Conservation (phyloP, 2,329 filamentous ascomycete genomes). For the Aspergillus novofumigatus region DNA sequence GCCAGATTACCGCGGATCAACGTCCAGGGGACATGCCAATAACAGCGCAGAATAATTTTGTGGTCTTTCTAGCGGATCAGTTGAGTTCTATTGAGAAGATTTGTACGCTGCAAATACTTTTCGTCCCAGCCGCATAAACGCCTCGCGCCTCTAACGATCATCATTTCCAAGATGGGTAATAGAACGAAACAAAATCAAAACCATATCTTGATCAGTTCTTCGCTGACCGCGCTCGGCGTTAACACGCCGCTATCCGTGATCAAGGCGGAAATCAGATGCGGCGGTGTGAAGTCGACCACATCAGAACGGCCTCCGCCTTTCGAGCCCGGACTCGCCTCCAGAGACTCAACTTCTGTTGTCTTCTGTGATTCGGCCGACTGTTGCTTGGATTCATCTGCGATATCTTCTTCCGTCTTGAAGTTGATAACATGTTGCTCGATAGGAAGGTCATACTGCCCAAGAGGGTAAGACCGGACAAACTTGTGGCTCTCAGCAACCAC, state of each 20-base stretch:
- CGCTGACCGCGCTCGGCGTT: conserved; percentile 61
- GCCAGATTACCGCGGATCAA: neutral
- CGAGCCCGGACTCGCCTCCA: conserved; percentile 8
- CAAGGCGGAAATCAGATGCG: conserved; percentile 59
- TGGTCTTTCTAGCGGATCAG: neutral
- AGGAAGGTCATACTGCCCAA: conserved; percentile 75
- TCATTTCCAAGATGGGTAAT: conserved; percentile 8
- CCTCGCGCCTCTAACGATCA: conserved; percentile 15
- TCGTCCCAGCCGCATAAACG: conserved; percentile 6
- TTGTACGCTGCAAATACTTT: neutral
- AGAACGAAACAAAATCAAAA: conserved; percentile 24
- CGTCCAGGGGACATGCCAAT: neutral
- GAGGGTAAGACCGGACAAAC: conserved; percentile 81
- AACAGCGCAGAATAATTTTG: neutral
- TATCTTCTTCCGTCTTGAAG: conserved; percentile 58
- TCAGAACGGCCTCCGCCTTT: conserved; percentile 27
- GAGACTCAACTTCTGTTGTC: conserved; percentile 8
- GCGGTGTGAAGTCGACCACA: conserved; percentile 51
- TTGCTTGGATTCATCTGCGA: conserved; percentile 45
- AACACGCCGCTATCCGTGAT: conserved; percentile 63
- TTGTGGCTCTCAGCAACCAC: conserved; percentile 96
- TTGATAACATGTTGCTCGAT: conserved; percentile 74
- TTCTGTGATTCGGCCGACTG: conserved; percentile 21
- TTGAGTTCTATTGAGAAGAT: conserved; percentile 1
- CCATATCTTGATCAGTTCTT: conserved; percentile 63